Conservation (phyloP, 371 early-diverging fungal genomes). For the Entomophthora muscae region DNA sequence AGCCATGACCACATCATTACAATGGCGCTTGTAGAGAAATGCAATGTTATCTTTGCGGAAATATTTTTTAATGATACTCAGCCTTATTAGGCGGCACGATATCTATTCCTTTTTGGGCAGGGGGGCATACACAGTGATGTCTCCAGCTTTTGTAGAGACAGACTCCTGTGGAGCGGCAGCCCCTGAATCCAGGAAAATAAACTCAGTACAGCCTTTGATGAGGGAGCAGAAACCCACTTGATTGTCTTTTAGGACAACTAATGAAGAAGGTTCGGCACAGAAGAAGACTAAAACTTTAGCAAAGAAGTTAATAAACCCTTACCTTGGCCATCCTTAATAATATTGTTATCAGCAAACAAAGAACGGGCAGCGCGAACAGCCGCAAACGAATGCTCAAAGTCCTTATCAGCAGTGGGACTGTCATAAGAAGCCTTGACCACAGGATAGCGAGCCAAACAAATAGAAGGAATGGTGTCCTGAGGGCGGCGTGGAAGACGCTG, state of each 20-base stretch:
- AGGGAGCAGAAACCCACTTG: conserved; percentile 1
- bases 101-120: neutral
- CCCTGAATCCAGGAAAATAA: neutral
- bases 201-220: conserved; percentile 3
- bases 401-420: conserved; percentile 37
- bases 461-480: conserved; percentile 32
- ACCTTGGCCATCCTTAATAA: neutral
- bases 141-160: neutral
- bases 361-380: conserved; percentile 61
- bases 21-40: too few species aligned
- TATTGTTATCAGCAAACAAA: conserved; percentile 32
- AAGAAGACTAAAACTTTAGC: neutral
- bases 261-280: too few species aligned
- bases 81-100: neutral
- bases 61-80: neutral
- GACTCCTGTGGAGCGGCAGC: neutral
- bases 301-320: neutral
- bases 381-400: conserved; percentile 62
- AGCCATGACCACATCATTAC: too few species aligned
- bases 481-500: conserved; percentile 74
- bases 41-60: too few species aligned
- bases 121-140: neutral
- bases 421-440: conserved; percentile 22
- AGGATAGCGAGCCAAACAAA: conserved; percentile 50
- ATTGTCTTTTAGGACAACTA: neutral